These are phyloP conservation scores for Quercus berberidifolia DNA, from an alignment of 306 rosid genomes.

Conservation along the genomic window DNA sequence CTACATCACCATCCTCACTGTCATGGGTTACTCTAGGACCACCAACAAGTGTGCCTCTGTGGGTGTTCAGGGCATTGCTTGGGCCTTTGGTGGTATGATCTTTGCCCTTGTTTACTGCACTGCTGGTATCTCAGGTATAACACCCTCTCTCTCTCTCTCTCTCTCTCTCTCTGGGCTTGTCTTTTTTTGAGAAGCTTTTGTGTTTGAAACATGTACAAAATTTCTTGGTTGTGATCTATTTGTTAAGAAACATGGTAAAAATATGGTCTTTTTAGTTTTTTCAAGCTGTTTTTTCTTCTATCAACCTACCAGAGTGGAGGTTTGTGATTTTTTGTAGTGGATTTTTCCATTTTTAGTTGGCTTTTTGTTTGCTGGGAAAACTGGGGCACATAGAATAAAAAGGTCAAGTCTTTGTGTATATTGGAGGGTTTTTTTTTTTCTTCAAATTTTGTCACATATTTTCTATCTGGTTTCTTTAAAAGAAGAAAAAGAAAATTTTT, in stretches of 20 bases:
- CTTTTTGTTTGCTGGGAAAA: constrained; percentile 1
- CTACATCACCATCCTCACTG: constrained; percentile 44
- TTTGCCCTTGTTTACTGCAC: constrained; percentile 46
- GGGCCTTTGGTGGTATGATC: constrained; percentile 54
- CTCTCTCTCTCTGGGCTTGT: background rate
- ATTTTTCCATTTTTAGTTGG: background rate
- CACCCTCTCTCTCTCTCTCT: background rate
- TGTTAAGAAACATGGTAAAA: background rate
- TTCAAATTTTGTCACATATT: background rate
- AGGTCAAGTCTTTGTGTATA: background rate
- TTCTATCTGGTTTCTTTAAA: background rate
- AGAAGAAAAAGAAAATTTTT: background rate
- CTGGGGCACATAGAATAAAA: background rate
- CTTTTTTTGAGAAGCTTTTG: background rate
- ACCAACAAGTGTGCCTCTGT: constrained; percentile 34
- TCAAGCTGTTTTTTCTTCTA: background rate
- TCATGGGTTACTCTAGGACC: constrained; percentile 27
- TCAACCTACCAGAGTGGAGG: too few species aligned
- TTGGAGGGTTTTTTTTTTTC: background rate
- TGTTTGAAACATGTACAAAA: background rate
- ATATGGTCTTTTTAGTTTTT: background rate
- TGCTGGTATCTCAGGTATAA: constrained; percentile 42
- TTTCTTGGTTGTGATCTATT: background rate
- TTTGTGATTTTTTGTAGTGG: background rate
- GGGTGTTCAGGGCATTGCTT: constrained; percentile 43